These are phyloP conservation scores for Monosporozyma solicola DNA, from an alignment of 805 yeast species.

Conservation along the genomic window DNA sequence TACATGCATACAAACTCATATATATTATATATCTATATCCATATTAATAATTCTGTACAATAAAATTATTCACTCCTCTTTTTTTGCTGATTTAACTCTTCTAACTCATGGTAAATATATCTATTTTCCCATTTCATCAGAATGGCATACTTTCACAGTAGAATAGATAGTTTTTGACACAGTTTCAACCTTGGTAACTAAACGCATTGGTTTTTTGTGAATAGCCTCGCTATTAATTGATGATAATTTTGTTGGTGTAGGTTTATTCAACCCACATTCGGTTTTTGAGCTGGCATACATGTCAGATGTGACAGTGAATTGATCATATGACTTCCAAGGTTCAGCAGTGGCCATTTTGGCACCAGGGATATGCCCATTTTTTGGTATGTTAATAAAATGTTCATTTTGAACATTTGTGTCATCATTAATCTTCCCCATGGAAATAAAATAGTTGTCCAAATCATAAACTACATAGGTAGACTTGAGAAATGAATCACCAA, in stretches of 20 bases:
- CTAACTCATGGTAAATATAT: not conserved
- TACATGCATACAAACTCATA: not conserved
- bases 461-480: slow-evolving; percentile 49
- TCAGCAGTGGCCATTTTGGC: slow-evolving; percentile 37
- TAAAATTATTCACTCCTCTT: not conserved
- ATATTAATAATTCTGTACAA: not conserved
- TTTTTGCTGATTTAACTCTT: not conserved
- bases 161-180: not conserved
- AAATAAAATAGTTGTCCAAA: slow-evolving; percentile 36
- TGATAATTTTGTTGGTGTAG: not conserved
- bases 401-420: slow-evolving; percentile 14
- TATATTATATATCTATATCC: not conserved
- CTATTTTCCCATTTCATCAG: not conserved
- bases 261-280: not conserved
- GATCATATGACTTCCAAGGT: slow-evolving; percentile 16
- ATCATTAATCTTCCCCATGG: slow-evolving; percentile 37
- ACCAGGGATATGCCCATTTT: slow-evolving; percentile 37
- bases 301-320: slow-evolving; percentile 9
- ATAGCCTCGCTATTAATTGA: no score
- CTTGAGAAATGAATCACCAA: slow-evolving; percentile 49
- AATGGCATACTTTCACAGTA: not conserved
- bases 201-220: not conserved
- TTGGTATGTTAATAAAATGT: slow-evolving; percentile 39
- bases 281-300: not conserved
- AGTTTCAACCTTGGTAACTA: not conserved